Conservation (phyloP, 1,284 basidiomycete genomes). For the Moesziomyces parantarcticus region DNA sequence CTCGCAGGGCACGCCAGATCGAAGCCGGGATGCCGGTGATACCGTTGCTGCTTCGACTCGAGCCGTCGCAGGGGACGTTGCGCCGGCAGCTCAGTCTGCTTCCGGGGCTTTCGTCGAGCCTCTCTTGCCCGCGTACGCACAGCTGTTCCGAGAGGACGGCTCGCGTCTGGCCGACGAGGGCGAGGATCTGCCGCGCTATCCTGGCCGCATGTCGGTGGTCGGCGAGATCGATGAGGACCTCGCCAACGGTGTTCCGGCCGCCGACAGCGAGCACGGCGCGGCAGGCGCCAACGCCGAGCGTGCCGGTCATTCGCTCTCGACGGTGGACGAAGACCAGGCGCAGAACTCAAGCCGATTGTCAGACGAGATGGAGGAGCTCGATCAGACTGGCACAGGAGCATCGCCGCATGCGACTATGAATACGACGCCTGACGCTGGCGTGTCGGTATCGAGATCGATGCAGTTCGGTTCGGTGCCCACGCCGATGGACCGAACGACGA, state of each 20-base stretch:
- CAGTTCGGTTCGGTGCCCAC: slow-evolving; percentile 11
- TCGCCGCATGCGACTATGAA: too few species aligned
- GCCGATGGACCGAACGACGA: slow-evolving; percentile 41
- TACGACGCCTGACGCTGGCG: background rate
- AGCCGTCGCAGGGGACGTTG: background rate
- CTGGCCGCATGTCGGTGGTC: slow-evolving; percentile 51
- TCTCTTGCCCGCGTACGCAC: slow-evolving; percentile 64
- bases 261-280: background rate
- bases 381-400: too few species aligned
- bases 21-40: too few species aligned
- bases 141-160: slow-evolving; percentile 67
- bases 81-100: background rate
- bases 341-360: background rate
- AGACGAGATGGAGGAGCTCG: background rate
- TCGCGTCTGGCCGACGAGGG: slow-evolving; percentile 65
- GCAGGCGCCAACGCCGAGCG: background rate
- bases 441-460: slow-evolving; percentile 8
- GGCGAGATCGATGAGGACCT: slow-evolving; percentile 45
- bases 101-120: slow-evolving; percentile 29
- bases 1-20: too few species aligned
- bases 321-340: slow-evolving; percentile 9
- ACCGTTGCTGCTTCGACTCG: background rate
- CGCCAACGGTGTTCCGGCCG: background rate
- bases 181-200: slow-evolving; percentile 65
- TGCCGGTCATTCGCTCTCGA: background rate